Percentiles rank a stretch among this genome's conserved stretches.
Conservation (phyloP, 139 green algal genomes). For the Chlamydomonas applanata region DNA sequence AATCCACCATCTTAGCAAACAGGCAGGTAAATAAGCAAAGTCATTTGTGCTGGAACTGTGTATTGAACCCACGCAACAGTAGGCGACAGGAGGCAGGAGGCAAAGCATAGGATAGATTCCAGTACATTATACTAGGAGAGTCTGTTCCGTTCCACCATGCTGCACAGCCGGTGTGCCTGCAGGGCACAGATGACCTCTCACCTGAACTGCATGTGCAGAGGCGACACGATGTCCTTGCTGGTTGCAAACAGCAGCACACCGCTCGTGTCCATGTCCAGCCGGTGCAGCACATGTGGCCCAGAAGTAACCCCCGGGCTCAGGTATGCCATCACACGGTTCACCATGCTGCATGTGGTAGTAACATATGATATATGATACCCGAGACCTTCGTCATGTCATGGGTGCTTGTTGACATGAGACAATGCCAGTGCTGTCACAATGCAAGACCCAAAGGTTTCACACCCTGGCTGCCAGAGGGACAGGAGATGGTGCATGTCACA, state of each 20-base stretch:
- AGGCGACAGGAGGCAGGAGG: neutral
- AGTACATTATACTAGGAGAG: too few species aligned
- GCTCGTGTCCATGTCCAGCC: slow-evolving; percentile 77
- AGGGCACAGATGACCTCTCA: slow-evolving; percentile 21
- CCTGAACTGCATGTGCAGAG: slow-evolving; percentile 75
- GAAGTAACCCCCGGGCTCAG: slow-evolving; percentile 11
- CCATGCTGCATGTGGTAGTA: slow-evolving; percentile 41
- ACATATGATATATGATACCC: neutral
- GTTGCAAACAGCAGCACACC: slow-evolving; percentile 84
- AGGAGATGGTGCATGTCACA: too few species aligned
- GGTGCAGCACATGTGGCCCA: slow-evolving; percentile 39
- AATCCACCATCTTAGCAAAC: too few species aligned
- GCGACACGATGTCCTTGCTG: slow-evolving; percentile 37
- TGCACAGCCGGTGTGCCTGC: too few species aligned
- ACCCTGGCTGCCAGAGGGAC: neutral
- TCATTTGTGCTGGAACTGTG: too few species aligned
- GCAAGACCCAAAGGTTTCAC: neutral
- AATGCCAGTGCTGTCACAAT: neutral
- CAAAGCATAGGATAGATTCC: neutral
- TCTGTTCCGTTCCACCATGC: too few species aligned
- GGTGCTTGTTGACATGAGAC: neutral
- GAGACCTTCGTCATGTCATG: too few species aligned
- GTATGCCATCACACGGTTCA: slow-evolving; percentile 74
- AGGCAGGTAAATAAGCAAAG: too few species aligned
- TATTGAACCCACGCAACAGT: too few species aligned